A percentile compares a stretch with the other conserved stretches of the same genome.
These are phyloP conservation scores for Fusarium euwallaceae DNA, from an alignment of 2,329 filamentous ascomycete species.

Conservation along the genomic window DNA sequence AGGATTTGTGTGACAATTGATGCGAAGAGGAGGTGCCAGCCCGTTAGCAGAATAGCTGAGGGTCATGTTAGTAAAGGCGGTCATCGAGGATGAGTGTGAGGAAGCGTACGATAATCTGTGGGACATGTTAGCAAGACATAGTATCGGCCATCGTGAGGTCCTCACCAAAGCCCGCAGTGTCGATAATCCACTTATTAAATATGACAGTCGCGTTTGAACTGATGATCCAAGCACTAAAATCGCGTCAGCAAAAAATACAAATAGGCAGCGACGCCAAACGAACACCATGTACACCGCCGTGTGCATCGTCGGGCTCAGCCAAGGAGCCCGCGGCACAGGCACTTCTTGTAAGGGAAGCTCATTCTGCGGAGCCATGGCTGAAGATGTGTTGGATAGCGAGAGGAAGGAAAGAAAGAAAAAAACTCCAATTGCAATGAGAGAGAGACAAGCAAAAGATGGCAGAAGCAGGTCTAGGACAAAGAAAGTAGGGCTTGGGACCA, in stretches of 20 bases:
- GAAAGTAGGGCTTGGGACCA: not conserved
- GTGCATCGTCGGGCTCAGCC: not conserved
- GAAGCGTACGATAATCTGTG: conserved; percentile 9
- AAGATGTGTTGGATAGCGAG: not conserved
- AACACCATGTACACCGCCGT: conserved; percentile 21
- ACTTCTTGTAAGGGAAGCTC: not conserved
- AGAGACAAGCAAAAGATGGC: not conserved
- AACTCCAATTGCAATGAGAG: not conserved
- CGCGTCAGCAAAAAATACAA: not conserved
- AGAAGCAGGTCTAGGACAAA: not conserved
- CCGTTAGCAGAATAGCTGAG: conserved; percentile 19
- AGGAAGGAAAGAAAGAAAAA: too few relatives aligned
- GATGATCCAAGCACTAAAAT: conserved; percentile 11
- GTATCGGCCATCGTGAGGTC: not conserved
- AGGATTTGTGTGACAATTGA: conserved; percentile 30
- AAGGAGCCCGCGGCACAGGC: not conserved
- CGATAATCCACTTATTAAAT: conserved; percentile 23
- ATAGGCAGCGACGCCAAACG: not conserved
- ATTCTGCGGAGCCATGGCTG: conserved; percentile 1
- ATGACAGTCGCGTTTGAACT: conserved; percentile 18
- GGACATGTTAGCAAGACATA: not conserved
- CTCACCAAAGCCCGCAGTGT: conserved; percentile 23
- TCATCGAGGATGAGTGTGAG: not conserved
- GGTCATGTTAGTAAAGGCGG: not conserved
- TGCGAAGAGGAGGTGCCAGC: conserved; percentile 37